phyloP scores from a whole-genome alignment of 257 asterid genomes.

The Salvia rosmarinus region DNA sequence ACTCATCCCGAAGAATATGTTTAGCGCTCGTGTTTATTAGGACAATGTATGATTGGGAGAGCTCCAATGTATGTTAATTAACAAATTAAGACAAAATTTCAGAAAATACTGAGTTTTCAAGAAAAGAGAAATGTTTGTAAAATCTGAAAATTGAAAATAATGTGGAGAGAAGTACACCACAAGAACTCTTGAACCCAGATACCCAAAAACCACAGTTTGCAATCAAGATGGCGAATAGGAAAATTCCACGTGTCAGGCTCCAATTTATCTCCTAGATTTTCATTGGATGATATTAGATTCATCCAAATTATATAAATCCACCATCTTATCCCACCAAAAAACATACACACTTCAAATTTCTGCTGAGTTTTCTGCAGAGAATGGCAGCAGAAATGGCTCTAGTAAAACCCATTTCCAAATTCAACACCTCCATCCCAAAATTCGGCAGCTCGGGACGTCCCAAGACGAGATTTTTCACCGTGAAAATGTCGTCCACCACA shows the following conservation, averaged over 20 bases:
- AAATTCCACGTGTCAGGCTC: slow-evolving; percentile 60
- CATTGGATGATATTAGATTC: slow-evolving; percentile 65
- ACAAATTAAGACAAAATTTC: too few relatives aligned
- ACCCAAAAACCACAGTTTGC: slow-evolving; percentile 28
- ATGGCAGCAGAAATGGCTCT: slow-evolving; percentile 81
- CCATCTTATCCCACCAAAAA: slow-evolving; percentile 14
- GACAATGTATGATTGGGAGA: too few relatives aligned
- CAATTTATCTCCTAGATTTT: slow-evolving; percentile 48
- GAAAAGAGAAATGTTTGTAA: too few relatives aligned
- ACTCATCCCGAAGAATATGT: too few relatives aligned
- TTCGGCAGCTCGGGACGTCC: slow-evolving; percentile 32
- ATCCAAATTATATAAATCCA: slow-evolving; percentile 34
- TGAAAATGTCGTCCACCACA: slow-evolving; percentile 69
- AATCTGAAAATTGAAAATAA: too few relatives aligned
- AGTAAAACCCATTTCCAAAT: slow-evolving; percentile 67
- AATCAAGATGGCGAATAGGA: slow-evolving; percentile 48
- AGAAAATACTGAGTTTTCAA: too few relatives aligned
- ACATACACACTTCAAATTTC: neutral
- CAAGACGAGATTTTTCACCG: slow-evolving; percentile 31
- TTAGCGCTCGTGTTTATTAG: too few relatives aligned
- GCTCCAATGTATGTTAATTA: too few relatives aligned
- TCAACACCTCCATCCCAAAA: slow-evolving; percentile 43
- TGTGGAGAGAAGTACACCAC: slow-evolving; percentile 45
- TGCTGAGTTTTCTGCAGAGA: slow-evolving; percentile 15
- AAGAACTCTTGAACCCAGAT: slow-evolving; percentile 18